These are phyloP conservation scores for Bacidia rubella DNA, from an alignment of 495 filamentous ascomycete genomes.

Conservation along the genomic window DNA sequence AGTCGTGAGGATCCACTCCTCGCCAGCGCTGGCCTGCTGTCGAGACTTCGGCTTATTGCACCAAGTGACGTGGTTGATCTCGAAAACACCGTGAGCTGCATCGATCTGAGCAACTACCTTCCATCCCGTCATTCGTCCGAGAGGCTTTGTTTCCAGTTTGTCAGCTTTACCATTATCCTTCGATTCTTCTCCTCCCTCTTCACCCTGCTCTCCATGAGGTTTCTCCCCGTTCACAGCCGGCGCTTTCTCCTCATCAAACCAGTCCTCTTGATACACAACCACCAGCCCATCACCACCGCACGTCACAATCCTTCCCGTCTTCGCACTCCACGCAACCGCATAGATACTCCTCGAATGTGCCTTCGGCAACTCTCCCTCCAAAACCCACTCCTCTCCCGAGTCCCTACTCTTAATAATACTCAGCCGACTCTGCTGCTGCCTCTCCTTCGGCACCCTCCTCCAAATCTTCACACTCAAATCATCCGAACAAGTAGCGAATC, in stretches of 20 bases:
- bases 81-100: slow-evolving; percentile 75
- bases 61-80: slow-evolving; percentile 86
- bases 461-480: slow-evolving; percentile 68
- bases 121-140: slow-evolving; percentile 39
- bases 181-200: neutral
- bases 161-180: neutral
- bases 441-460: slow-evolving; percentile 46
- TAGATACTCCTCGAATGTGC: slow-evolving; percentile 73
- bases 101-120: slow-evolving; percentile 46
- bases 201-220: neutral
- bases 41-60: slow-evolving; percentile 15
- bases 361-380: slow-evolving; percentile 54
- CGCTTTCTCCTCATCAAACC: neutral
- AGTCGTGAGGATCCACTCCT: slow-evolving; percentile 63
- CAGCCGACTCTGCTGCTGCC: slow-evolving; percentile 42
- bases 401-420: slow-evolving; percentile 66
- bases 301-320: slow-evolving; percentile 61
- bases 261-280: slow-evolving; percentile 62
- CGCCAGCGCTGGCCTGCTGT: slow-evolving; percentile 21
- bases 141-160: neutral
- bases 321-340: slow-evolving; percentile 62
- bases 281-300: slow-evolving; percentile 77
- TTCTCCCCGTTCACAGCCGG: neutral
- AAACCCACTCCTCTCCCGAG: slow-evolving; percentile 66
- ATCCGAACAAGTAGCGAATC: slow-evolving; percentile 66